phyloP scores from a whole-genome alignment of 495 filamentous ascomycete species.

The Hyaloscypha variabilis region DNA sequence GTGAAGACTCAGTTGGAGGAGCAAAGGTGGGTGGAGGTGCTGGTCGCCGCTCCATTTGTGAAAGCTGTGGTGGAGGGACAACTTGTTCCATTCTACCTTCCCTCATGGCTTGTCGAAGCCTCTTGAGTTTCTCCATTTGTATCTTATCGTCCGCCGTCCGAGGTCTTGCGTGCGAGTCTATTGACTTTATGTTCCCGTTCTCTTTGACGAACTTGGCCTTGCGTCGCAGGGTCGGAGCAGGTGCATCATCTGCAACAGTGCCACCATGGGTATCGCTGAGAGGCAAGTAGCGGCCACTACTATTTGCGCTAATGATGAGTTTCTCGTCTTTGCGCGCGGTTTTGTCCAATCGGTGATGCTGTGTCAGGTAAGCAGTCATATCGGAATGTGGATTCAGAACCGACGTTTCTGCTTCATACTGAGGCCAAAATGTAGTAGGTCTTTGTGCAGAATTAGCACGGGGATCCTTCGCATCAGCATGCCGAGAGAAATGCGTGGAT shows the following conservation, averaged over 20 bases:
- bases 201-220: constrained; percentile 2
- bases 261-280: background rate
- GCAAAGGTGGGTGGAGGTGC: background rate
- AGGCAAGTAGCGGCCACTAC: background rate
- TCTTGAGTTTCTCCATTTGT: background rate
- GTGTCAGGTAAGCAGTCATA: constrained; percentile 6
- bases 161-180: background rate
- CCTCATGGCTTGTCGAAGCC: constrained; percentile 3
- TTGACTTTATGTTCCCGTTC: background rate
- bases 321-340: background rate
- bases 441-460: background rate
- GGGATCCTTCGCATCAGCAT: background rate
- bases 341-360: background rate
- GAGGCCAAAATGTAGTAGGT: background rate
- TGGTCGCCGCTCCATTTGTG: background rate
- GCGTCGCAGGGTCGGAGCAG: background rate
- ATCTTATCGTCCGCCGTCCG: background rate
- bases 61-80: constrained; percentile 1
- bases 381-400: background rate
- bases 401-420: background rate
- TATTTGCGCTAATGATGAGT: background rate
- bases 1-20: background rate
- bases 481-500: background rate
- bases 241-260: background rate
- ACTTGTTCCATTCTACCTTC: constrained; percentile 10